A percentile compares a stretch with the other conserved stretches of the same genome.
These are phyloP conservation scores for Hippophae tibetana DNA, from an alignment of 306 rosid genomes.

Conservation along the genomic window DNA sequence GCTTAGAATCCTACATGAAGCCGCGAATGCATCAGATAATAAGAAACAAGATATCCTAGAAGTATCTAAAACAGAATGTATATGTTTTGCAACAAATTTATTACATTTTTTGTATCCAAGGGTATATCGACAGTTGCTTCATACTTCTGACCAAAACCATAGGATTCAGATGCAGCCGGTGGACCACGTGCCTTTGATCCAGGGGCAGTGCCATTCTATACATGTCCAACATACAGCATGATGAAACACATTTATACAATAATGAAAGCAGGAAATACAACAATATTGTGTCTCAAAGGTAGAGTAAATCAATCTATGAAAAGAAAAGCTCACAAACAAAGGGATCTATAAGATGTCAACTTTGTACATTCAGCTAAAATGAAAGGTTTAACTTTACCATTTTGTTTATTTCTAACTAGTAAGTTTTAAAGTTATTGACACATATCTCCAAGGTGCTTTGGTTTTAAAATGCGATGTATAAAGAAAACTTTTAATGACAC, in stretches of 20 bases:
- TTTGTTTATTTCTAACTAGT: too few relatives aligned
- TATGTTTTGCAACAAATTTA: conserved; percentile 3
- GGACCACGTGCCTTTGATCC: conserved; percentile 68
- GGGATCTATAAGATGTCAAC: too few relatives aligned
- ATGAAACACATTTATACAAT: neutral
- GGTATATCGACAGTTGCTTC: conserved; percentile 94
- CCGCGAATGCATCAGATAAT: neutral
- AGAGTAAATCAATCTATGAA: too few relatives aligned
- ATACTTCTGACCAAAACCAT: conserved; percentile 77
- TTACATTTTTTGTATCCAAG: conserved; percentile 63
- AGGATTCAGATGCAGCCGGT: conserved; percentile 37
- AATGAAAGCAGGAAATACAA: neutral
- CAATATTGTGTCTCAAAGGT: too few relatives aligned
- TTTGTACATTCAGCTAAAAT: too few relatives aligned
- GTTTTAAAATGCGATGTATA: too few relatives aligned
- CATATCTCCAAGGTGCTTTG: too few relatives aligned
- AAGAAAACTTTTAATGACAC: too few relatives aligned
- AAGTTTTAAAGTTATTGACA: too few relatives aligned
- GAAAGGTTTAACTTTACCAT: too few relatives aligned
- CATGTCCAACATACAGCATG: conserved; percentile 7
- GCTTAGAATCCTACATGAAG: conserved; percentile 59
- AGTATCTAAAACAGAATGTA: conserved; percentile 9
- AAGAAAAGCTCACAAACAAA: too few relatives aligned
- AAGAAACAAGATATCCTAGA: conserved; percentile 18
- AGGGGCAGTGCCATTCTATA: conserved; percentile 66